Base-by-base conservation (phyloP, 805 yeast genomes). In the Barnettozyma sucrosica region DNA sequence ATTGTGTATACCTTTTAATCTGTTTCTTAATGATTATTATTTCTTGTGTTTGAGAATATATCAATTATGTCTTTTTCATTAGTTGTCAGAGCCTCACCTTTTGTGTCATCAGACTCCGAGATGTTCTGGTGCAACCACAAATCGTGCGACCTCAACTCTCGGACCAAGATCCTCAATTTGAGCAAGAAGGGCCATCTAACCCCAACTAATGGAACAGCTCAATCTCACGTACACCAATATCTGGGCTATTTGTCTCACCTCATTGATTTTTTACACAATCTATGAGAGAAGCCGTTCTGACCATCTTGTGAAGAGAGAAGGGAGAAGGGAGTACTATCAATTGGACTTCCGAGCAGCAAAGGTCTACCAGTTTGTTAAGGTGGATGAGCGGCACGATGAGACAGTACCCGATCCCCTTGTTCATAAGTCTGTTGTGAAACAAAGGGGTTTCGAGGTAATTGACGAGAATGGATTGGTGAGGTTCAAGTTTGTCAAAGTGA, bases 261-360 rank as follows among this genome's bases (percentile, higher is more conserved):
- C 44, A 5, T 39, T 47, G 34, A n/a, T 16, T 3, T 39, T 38
- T 16, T 47, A 43, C 36, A 39, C 36, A 14, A 10, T 36, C 26
- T 25, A 34, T 37, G 43, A 43, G 39, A 41, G 43, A 21, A 10
- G 19, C 13, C 21, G 34, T 2, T 39, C 32, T 41, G 20, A 38
- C 11, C 19, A 26, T 10, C 26, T 48, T 7, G 20, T 40, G 6
- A 14, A 42, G 14, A 34, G 16, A 7, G 51, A 45, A 19, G 18
- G 41, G 13, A 32, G 39, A 24, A 41, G 44, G 28, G 48, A 45
- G 18, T 48, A 45, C 16, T 48, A 38, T 20, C 51, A 46, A 21
- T 38, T 48, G 36, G 34, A 42, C 20, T 47, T 47, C 41, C 33
- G 26, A 28, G 16, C 30, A 7, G 26, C 44, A 3, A 43, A 18